Conservation (phyloP, 148 eudicot species). For the Heliamphora exappendiculata region DNA sequence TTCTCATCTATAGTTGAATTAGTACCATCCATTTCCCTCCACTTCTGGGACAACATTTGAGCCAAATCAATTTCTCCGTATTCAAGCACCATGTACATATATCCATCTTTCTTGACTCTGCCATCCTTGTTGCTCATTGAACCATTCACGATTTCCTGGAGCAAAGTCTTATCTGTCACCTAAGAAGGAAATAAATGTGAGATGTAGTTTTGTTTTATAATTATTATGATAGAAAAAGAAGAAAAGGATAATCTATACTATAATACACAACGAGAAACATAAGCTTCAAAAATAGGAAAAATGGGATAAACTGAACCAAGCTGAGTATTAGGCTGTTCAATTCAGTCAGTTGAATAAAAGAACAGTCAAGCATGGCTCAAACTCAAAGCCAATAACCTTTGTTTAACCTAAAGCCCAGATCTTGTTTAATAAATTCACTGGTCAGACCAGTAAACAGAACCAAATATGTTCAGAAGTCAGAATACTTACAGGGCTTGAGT, state of each 20-base stretch:
- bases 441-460: too few relatives aligned
- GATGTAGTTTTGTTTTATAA: conserved; percentile 6
- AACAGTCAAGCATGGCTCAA: too few relatives aligned
- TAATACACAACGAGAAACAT: background rate
- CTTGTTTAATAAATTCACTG: too few relatives aligned
- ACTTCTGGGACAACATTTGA: conserved; percentile 90
- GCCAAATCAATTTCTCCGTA: conserved; percentile 97
- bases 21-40: conserved; percentile 71
- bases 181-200: conserved; percentile 21
- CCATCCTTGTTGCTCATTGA: conserved; percentile 63
- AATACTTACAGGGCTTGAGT: too few relatives aligned
- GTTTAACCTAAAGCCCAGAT: too few relatives aligned
- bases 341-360: too few relatives aligned
- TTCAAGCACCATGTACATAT: conserved; percentile 93
- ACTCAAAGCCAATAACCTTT: too few relatives aligned
- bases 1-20: conserved; percentile 67
- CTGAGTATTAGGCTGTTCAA: background rate
- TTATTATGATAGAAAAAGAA: background rate
- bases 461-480: too few relatives aligned
- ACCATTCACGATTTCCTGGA: conserved; percentile 73
- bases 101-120: conserved; percentile 78
- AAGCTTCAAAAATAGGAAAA: background rate
- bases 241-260: background rate
- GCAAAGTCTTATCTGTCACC: conserved; percentile 92
- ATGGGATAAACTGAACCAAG: background rate